Evolutionary conservation across 1,284 basidiomycete species (phyloP).

Genomic region (Leccinum holopus): DNA sequence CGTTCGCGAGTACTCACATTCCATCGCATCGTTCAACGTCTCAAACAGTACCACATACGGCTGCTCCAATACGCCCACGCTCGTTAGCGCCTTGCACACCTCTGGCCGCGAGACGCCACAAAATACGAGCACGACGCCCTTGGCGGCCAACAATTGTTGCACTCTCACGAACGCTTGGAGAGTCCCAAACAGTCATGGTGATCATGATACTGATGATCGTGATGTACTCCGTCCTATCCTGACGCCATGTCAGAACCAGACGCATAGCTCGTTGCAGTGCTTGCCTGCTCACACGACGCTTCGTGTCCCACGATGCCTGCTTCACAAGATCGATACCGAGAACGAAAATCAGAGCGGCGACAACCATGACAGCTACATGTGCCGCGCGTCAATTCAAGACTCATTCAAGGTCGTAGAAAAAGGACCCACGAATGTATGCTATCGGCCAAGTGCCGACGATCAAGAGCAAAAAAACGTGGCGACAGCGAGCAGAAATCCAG

Average conservation of each 20-base stretch:
- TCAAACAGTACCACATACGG: constrained; percentile 82
- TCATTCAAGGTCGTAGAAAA: neutral
- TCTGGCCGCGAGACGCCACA: constrained; percentile 74
- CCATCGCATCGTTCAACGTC: constrained; percentile 88
- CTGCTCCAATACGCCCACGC: constrained; percentile 74
- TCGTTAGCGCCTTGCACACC: constrained; percentile 70
- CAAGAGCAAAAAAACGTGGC: constrained; percentile 50
- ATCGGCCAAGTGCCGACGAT: constrained; percentile 85
- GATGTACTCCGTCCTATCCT: constrained; percentile 63
- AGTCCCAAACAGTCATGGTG: constrained; percentile 93
- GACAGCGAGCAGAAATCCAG: constrained; percentile 49
- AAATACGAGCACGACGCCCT: constrained; percentile 82
- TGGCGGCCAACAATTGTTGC: constrained; percentile 77
- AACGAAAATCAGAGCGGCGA: constrained; percentile 94
- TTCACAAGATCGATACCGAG: constrained; percentile 94
- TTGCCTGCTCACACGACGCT: constrained; percentile 80
- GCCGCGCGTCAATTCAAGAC: constrained; percentile 39
- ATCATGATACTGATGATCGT: constrained; percentile 85
- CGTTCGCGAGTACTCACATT: constrained; percentile 58
- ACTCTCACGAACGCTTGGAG: constrained; percentile 96
- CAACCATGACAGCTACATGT: constrained; percentile 76
- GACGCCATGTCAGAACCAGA: constrained; percentile 6
- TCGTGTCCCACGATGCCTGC: constrained; percentile 95
- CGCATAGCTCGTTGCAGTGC: constrained; percentile 28
- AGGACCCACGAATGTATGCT: constrained; percentile 80